Percentiles rank a stretch among this genome's conserved stretches.
phyloP scores from a whole-genome alignment of 1,284 basidiomycete species.

The Ustilago trichophora region DNA sequence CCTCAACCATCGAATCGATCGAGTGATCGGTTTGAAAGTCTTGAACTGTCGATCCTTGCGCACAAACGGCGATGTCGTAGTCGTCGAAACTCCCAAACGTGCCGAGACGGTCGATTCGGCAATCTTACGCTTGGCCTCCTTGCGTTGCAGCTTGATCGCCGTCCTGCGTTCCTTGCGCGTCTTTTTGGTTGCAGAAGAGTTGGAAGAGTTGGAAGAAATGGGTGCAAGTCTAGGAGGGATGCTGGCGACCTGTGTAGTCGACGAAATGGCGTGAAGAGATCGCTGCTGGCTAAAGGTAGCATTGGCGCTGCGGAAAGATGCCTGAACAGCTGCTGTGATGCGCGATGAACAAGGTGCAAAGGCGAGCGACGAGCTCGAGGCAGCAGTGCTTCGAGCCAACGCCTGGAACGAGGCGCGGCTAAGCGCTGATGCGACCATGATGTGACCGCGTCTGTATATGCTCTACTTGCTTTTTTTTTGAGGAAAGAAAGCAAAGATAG shows the following conservation, averaged over 20 bases:
- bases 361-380: constrained; percentile 20
- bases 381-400: constrained; percentile 15
- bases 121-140: constrained; percentile 37
- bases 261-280: constrained; percentile 22
- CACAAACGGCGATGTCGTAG: constrained; percentile 57
- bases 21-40: constrained; percentile 87
- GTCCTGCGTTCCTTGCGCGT: constrained; percentile 54
- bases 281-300: background rate
- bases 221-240: background rate
- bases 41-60: constrained; percentile 73
- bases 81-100: constrained; percentile 52
- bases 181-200: constrained; percentile 4
- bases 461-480: background rate
- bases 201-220: background rate
- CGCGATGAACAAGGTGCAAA: constrained; percentile 22
- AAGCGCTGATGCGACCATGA: constrained; percentile 28
- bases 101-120: constrained; percentile 53
- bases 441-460: background rate
- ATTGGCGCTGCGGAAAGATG: constrained; percentile 3
- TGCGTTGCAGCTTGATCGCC: constrained; percentile 49
- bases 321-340: constrained; percentile 31
- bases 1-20: constrained; percentile 84
- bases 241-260: constrained; percentile 19
- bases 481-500: too few relatives aligned
- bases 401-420: constrained; percentile 31